Evolutionary conservation across 2,329 filamentous ascomycete species (phyloP).

Genomic region (Leptographium wingfieldii): DNA sequence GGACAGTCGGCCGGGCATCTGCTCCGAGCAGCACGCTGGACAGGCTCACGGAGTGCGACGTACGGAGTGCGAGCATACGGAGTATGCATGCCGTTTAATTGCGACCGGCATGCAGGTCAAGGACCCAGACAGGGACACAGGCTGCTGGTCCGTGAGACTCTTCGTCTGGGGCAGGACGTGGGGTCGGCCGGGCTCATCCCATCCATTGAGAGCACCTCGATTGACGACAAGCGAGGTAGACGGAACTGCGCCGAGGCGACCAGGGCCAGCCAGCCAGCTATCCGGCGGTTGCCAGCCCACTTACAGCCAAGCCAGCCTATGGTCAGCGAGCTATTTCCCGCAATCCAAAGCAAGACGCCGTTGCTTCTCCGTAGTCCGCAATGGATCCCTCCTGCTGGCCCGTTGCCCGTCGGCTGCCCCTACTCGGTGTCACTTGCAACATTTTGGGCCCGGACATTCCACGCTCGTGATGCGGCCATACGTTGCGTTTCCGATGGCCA

Average conservation of each 20-base stretch:
- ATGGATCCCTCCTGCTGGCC: not conserved
- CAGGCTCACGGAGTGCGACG: not conserved
- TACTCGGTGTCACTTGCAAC: not conserved
- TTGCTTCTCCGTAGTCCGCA: not conserved
- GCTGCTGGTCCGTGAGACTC: not conserved
- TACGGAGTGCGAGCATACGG: too few species aligned
- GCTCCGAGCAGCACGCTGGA: not conserved
- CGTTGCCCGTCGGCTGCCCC: not conserved
- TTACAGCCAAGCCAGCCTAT: not conserved
- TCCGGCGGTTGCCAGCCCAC: too few species aligned
- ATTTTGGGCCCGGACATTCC: not conserved
- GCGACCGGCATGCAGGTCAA: not conserved
- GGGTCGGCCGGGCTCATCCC: not conserved
- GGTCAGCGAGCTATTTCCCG: conserved; percentile 1
- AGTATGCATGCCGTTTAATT: not conserved
- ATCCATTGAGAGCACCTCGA: not conserved
- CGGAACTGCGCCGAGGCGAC: not conserved
- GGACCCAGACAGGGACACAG: not conserved
- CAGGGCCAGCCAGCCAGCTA: not conserved
- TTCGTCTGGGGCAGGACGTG: not conserved
- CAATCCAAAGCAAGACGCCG: not conserved
- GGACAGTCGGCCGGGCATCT: not conserved
- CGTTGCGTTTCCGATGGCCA: not conserved
- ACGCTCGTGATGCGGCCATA: not conserved
- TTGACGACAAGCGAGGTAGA: not conserved